Conservation (phyloP, 768 basidiomycete species). For the Pleurotus platypus region DNA sequence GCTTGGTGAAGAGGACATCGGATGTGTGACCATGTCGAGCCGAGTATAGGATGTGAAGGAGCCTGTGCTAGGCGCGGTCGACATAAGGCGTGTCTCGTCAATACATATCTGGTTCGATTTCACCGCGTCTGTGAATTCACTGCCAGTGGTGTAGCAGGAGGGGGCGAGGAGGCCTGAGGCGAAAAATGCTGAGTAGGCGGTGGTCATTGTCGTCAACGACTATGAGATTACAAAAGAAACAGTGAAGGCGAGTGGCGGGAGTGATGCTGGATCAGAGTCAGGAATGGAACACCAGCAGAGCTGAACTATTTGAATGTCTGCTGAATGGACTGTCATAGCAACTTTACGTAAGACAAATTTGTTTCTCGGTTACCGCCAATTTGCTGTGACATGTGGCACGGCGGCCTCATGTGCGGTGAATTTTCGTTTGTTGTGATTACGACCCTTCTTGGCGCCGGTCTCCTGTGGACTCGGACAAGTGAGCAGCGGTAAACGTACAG, state of each 20-base stretch:
- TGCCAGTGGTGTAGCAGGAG: background rate
- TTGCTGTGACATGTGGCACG: slow-evolving; percentile 2
- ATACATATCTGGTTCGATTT: slow-evolving; percentile 1
- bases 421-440: background rate
- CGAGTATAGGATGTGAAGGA: background rate
- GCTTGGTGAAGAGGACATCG: background rate
- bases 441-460: too few relatives aligned
- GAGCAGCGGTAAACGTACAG: too few relatives aligned
- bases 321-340: slow-evolving; percentile 1
- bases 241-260: background rate
- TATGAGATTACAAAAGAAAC: background rate
- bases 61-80: background rate
- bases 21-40: background rate
- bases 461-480: too few relatives aligned
- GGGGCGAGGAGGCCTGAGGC: slow-evolving; percentile 64
- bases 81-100: slow-evolving; percentile 4
- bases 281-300: background rate
- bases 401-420: background rate
- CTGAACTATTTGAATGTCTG: background rate
- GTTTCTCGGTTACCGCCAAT: slow-evolving; percentile 2
- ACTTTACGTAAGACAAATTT: slow-evolving; percentile 5
- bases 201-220: slow-evolving; percentile 20
- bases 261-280: slow-evolving; percentile 6
- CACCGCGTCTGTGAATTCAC: background rate
- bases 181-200: slow-evolving; percentile 63